A percentile compares a stretch with the other conserved stretches of the same genome.
Conservation (phyloP, 805 yeast species). For the Spencermartinsiella europaea region DNA sequence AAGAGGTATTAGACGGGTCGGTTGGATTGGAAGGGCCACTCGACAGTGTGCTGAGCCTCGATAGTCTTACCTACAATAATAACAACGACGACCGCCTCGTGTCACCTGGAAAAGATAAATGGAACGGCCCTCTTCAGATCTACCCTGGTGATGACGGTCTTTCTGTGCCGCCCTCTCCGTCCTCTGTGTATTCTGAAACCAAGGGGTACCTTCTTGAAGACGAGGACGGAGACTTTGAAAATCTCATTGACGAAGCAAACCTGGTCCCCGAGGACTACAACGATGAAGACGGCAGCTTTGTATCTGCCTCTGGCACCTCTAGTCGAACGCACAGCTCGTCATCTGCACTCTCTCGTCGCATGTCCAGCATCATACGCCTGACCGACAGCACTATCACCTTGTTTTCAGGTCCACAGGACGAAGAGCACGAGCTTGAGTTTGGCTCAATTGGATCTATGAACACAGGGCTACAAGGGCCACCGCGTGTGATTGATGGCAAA, state of each 20-base stretch:
- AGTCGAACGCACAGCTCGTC: not conserved
- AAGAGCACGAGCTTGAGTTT: constrained; percentile 3
- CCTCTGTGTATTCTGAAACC: constrained; percentile 10
- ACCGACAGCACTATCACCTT: constrained; percentile 13
- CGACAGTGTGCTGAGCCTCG: not conserved
- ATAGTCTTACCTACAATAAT: not conserved
- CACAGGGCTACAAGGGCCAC: constrained; percentile 1
- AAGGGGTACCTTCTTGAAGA: constrained; percentile 23
- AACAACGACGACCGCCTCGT: no score
- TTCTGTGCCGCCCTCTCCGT: not conserved
- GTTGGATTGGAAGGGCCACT: not conserved
- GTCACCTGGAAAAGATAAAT: constrained; percentile 40
- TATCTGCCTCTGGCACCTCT: not conserved
- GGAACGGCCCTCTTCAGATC: constrained; percentile 9
- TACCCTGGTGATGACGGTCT: not conserved
- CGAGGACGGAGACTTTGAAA: constrained; percentile 36
- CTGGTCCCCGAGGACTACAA: constrained; percentile 38
- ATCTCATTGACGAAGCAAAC: constrained; percentile 47
- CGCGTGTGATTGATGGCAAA: not conserved
- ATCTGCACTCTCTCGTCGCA: constrained; percentile 1
- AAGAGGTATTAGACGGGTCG: not conserved
- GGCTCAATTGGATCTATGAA: constrained; percentile 1
- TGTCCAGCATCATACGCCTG: constrained; percentile 5
- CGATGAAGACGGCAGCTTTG: not conserved
- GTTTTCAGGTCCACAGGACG: constrained; percentile 3